Evolutionary conservation across 306 rosid genomes (phyloP).

Genomic region (Begonia fuchsioides): DNA sequence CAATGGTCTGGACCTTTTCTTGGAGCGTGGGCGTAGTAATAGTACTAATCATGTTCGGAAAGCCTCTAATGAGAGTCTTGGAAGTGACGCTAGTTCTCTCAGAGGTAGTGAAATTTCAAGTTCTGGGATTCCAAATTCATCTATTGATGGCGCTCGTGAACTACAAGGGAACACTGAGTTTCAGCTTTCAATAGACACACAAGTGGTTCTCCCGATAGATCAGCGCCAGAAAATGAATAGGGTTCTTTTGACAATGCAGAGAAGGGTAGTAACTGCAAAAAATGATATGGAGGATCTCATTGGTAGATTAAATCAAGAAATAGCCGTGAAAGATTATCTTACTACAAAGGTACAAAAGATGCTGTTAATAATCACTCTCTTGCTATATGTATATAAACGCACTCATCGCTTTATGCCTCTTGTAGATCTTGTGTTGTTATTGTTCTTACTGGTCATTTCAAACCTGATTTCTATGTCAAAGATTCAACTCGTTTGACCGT

Average conservation of each 20-base stretch:
- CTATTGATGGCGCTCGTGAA: slow-evolving; percentile 39
- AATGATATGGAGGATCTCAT: slow-evolving; percentile 97
- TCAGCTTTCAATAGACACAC: slow-evolving; percentile 48
- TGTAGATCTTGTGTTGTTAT: too few relatives aligned
- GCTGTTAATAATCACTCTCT: too few relatives aligned
- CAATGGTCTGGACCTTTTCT: slow-evolving; percentile 59
- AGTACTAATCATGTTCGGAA: slow-evolving; percentile 49
- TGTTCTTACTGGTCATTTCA: too few relatives aligned
- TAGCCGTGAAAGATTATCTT: slow-evolving; percentile 85
- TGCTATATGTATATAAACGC: too few relatives aligned
- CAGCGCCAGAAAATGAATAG: slow-evolving; percentile 84
- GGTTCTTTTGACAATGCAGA: slow-evolving; percentile 78
- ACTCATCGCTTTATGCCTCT: too few relatives aligned
- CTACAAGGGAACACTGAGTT: slow-evolving; percentile 30
- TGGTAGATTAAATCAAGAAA: slow-evolving; percentile 89
- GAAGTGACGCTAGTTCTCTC: slow-evolving; percentile 79
- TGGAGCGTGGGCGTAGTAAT: slow-evolving; percentile 50
- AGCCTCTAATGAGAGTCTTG: slow-evolving; percentile 70
- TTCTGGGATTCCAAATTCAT: slow-evolving; percentile 55
- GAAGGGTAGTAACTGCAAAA: slow-evolving; percentile 76
- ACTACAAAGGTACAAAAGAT: slow-evolving; percentile 55
- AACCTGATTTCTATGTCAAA: too few relatives aligned
- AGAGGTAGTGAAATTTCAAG: slow-evolving; percentile 53
- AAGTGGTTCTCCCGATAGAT: slow-evolving; percentile 69
- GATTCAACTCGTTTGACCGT: too few relatives aligned